Conservation (phyloP, 495 filamentous ascomycete species). For the Tuber aestivum region DNA sequence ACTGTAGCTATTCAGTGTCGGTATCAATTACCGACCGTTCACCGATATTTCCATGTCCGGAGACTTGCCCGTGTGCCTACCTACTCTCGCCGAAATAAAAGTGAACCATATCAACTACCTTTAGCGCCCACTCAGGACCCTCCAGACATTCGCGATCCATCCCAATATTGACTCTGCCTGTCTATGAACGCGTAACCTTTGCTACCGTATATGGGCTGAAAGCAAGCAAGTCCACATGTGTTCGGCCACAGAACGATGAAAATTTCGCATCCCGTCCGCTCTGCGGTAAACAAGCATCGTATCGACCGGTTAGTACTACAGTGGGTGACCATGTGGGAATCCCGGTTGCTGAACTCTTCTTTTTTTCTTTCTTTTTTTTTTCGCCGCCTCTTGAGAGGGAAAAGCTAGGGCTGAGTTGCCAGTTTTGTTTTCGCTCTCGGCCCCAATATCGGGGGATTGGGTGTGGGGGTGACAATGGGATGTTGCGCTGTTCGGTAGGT, state of each 20-base stretch:
- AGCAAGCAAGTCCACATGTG: background rate
- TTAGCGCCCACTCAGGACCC: background rate
- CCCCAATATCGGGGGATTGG: too few species aligned
- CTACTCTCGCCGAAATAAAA: background rate
- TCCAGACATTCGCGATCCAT: background rate
- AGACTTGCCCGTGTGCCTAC: background rate
- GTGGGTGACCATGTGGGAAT: too few species aligned
- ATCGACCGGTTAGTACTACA: too few species aligned
- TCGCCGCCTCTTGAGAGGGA: background rate
- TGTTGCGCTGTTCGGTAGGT: background rate
- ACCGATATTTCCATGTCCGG: background rate
- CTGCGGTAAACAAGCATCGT: too few species aligned
- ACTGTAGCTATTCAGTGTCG: background rate
- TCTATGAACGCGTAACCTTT: background rate
- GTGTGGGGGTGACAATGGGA: background rate
- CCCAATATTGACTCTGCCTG: too few species aligned
- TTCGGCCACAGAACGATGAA: conserved; percentile 5
- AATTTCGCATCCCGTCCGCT: conserved; percentile 6
- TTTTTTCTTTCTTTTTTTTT: background rate
- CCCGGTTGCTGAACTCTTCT: too few species aligned
- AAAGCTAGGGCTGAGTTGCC: background rate
- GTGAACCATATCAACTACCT: background rate
- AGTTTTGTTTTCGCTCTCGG: background rate
- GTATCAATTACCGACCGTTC: background rate
- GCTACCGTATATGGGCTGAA: background rate